Conservation (phyloP, 805 yeast species). For the Henningerozyma blattae region DNA sequence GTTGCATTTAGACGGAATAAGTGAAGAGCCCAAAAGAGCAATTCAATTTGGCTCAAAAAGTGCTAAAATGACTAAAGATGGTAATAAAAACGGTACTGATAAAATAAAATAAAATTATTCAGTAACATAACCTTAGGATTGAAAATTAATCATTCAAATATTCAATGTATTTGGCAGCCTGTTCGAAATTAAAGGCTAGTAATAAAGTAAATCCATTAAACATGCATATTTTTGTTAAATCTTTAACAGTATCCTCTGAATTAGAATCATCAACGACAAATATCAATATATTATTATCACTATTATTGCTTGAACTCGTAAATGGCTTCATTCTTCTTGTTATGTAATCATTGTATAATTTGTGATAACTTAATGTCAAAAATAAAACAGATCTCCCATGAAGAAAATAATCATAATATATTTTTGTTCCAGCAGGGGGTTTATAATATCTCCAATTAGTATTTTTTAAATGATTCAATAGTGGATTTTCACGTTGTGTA, state of each 20-base stretch:
- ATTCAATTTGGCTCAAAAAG: conserved; percentile 94
- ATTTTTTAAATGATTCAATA: conserved; percentile 41
- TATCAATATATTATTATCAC: conserved; percentile 40
- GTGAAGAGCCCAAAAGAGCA: conserved; percentile 78
- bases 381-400: conserved; percentile 47
- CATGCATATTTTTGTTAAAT: conserved; percentile 29
- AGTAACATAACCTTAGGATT: too few species aligned
- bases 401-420: conserved; percentile 53
- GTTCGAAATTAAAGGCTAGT: conserved; percentile 36
- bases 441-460: conserved; percentile 40
- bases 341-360: conserved; percentile 64
- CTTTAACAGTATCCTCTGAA: conserved; percentile 32
- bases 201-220: conserved; percentile 31
- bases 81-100: conserved; percentile 71
- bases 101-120: conserved; percentile 9
- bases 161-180: conserved; percentile 36
- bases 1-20: conserved; percentile 42
- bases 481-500: conserved; percentile 64
- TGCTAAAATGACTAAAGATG: conserved; percentile 80
- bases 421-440: conserved; percentile 26
- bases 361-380: conserved; percentile 59
- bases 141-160: conserved; percentile 15
- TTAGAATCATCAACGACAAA: conserved; percentile 57
- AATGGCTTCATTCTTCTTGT: conserved; percentile 39
- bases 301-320: too few species aligned